Conservation (phyloP, 169 alveolate species). For the Eimeria tenella region DNA sequence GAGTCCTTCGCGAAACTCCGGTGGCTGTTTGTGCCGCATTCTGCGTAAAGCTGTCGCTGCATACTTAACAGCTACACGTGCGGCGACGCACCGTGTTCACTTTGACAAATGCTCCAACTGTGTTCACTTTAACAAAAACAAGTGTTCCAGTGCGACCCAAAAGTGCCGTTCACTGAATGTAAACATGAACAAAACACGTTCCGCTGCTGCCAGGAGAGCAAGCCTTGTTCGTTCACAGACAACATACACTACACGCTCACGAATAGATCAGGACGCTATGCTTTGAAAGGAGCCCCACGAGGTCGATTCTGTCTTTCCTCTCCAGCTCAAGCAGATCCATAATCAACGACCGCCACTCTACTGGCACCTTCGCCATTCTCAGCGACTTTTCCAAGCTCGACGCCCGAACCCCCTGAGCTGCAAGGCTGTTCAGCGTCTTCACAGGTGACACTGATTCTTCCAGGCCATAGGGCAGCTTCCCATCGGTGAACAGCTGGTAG, state of each 20-base stretch:
- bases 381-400: background rate
- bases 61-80: no score
- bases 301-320: background rate
- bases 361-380: background rate
- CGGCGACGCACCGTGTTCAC: no score
- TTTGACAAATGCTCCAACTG: no score
- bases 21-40: background rate
- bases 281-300: background rate
- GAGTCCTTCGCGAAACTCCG: background rate
- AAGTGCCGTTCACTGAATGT: no score
- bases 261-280: background rate
- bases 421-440: background rate
- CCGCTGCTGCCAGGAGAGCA: background rate
- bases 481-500: background rate
- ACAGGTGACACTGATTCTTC: background rate
- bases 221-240: background rate
- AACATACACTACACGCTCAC: background rate
- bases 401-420: background rate
- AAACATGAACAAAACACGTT: no score
- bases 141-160: no score
- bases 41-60: background rate
- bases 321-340: background rate
- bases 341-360: background rate
- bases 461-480: background rate
- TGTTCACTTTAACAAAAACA: no score